These are phyloP conservation scores for Populus alba DNA, from an alignment of 345 rosid genomes.

Conservation along the genomic window DNA sequence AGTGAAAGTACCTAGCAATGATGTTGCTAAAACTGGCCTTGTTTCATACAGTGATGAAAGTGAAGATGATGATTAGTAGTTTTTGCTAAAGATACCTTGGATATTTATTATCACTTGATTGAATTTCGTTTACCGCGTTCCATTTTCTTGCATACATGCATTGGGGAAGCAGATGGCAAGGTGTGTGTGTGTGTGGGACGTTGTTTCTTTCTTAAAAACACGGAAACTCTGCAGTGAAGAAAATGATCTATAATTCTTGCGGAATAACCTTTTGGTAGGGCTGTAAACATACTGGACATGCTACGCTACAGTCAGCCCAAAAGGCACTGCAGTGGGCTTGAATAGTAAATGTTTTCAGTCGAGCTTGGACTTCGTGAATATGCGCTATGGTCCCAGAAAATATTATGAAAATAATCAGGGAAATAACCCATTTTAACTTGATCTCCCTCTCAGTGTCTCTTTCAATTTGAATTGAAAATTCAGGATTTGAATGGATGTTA, in stretches of 20 bases:
- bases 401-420: too few species aligned
- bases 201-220: too few species aligned
- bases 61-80: slow-evolving; percentile 45
- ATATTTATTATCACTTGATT: slow-evolving; percentile 1
- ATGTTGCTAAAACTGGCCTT: slow-evolving; percentile 43
- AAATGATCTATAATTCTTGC: too few species aligned
- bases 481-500: too few species aligned
- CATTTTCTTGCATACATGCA: not conserved
- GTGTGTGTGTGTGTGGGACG: not conserved
- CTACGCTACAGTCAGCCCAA: not conserved
- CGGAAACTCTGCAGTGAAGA: too few species aligned
- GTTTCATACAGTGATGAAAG: slow-evolving; percentile 92
- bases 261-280: not conserved
- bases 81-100: not conserved
- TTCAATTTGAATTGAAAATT: too few species aligned
- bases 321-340: not conserved
- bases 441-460: too few species aligned
- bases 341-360: too few species aligned
- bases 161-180: not conserved
- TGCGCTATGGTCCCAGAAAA: not conserved
- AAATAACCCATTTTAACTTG: too few species aligned
- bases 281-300: not conserved
- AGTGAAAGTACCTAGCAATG: slow-evolving; percentile 17
- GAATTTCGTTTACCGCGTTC: not conserved
- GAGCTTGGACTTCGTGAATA: not conserved